Conservation (phyloP, 2,329 filamentous ascomycete species). For the Achaetomium macrosporum region DNA sequence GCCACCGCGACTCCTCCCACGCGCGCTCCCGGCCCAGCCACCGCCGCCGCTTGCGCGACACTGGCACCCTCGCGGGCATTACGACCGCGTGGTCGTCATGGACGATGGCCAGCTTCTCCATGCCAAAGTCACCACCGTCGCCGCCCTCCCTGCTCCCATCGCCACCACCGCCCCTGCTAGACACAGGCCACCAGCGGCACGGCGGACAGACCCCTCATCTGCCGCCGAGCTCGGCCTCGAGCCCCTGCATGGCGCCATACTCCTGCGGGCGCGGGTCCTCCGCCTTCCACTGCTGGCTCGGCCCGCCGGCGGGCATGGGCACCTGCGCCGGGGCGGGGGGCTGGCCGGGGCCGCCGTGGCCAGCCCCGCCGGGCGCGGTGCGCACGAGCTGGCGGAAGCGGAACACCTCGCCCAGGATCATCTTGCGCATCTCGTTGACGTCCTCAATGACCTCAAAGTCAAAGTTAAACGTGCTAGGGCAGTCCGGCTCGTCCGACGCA, state of each 20-base stretch:
- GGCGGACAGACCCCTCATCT: conserved; percentile 19
- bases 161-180: too few relatives aligned
- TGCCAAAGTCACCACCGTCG: too few relatives aligned
- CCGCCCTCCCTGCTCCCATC: too few relatives aligned
- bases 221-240: conserved; percentile 55
- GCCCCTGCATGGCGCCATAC: conserved; percentile 44
- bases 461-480: conserved; percentile 94
- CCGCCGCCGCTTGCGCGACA: not conserved
- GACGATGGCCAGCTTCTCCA: too few relatives aligned
- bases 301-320: conserved; percentile 45
- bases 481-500: conserved; percentile 87
- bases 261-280: conserved; percentile 58
- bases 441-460: conserved; percentile 97
- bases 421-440: conserved; percentile 87
- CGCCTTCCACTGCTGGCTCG: conserved; percentile 46
- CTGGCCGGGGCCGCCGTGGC: conserved; percentile 27
- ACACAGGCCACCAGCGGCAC: too few relatives aligned
- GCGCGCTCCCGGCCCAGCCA: not conserved
- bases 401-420: conserved; percentile 93
- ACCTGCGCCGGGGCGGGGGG: conserved; percentile 37
- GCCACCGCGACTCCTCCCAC: conserved; percentile 2
- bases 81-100: too few relatives aligned
- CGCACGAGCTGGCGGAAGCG: conserved; percentile 67
- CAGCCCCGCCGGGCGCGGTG: conserved; percentile 39
- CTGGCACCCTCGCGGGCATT: too few relatives aligned